phyloP scores from a whole-genome alignment of 2,329 filamentous ascomycete species.

The Scedosporium dehoogii region DNA sequence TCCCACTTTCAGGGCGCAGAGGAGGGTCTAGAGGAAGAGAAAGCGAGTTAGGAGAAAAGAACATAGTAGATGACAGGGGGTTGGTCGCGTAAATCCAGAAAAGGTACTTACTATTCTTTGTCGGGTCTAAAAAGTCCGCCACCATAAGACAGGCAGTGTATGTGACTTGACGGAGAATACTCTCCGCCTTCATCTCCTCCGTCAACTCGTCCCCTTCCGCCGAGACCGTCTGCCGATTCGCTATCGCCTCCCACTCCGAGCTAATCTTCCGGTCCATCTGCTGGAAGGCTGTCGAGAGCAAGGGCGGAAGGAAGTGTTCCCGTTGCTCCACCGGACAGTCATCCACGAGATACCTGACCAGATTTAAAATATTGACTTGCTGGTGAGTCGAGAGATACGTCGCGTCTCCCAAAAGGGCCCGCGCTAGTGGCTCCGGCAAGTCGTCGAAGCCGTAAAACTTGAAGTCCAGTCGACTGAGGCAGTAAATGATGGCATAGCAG shows the following conservation, averaged over 20 bases:
- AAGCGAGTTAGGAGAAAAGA: background rate
- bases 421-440: slow-evolving; percentile 71
- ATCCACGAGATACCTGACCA: slow-evolving; percentile 81
- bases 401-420: slow-evolving; percentile 75
- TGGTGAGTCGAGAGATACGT: slow-evolving; percentile 83
- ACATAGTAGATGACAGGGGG: background rate
- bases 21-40: background rate
- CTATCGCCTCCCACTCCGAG: slow-evolving; percentile 74
- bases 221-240: slow-evolving; percentile 48
- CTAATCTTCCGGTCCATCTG: slow-evolving; percentile 84
- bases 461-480: slow-evolving; percentile 76
- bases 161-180: slow-evolving; percentile 84
- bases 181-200: slow-evolving; percentile 97
- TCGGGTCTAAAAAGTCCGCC: slow-evolving; percentile 75
- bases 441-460: slow-evolving; percentile 87
- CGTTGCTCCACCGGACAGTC: slow-evolving; percentile 77
- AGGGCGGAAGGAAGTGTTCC: slow-evolving; percentile 71
- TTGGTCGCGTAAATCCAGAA: background rate
- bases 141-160: slow-evolving; percentile 90
- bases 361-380: slow-evolving; percentile 82
- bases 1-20: background rate
- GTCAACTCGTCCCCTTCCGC: slow-evolving; percentile 69
- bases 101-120: slow-evolving; percentile 45
- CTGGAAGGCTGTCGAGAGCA: slow-evolving; percentile 71
- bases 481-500: slow-evolving; percentile 89